Evolutionary conservation across 2,329 filamentous ascomycete genomes (phyloP).

Genomic region (Neoarthrinium moseri): DNA sequence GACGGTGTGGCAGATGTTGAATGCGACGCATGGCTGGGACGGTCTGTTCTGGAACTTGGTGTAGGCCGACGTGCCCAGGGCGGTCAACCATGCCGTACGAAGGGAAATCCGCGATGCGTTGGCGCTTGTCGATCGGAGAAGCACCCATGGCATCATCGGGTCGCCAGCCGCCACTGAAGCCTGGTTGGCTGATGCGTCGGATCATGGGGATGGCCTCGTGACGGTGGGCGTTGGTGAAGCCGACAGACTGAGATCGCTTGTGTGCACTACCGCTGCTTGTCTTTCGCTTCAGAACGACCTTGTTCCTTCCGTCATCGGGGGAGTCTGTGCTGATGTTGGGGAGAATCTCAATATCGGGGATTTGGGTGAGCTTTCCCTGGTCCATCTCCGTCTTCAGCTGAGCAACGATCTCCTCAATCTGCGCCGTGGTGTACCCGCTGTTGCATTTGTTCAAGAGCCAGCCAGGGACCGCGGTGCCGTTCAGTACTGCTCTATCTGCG

Average conservation of each 20-base stretch:
- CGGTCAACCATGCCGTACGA: slow-evolving; percentile 18
- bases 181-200: slow-evolving; percentile 26
- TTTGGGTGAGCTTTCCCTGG: slow-evolving; percentile 37
- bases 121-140: slow-evolving; percentile 27
- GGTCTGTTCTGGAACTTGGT: slow-evolving; percentile 13
- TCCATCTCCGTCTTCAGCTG: slow-evolving; percentile 45
- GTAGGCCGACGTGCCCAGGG: slow-evolving; percentile 8
- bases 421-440: slow-evolving; percentile 44
- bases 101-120: slow-evolving; percentile 20
- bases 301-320: slow-evolving; percentile 24
- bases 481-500: slow-evolving; percentile 27
- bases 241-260: slow-evolving; percentile 35
- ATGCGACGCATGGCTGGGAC: slow-evolving; percentile 21
- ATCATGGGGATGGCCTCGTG: slow-evolving; percentile 20
- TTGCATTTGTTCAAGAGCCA: slow-evolving; percentile 49
- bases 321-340: slow-evolving; percentile 48
- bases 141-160: slow-evolving; percentile 14
- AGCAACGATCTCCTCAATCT: slow-evolving; percentile 46
- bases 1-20: slow-evolving; percentile 26
- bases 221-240: slow-evolving; percentile 14
- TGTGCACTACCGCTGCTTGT: slow-evolving; percentile 18
- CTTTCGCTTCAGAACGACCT: slow-evolving; percentile 24
- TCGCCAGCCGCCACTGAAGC: slow-evolving; percentile 12
- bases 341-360: slow-evolving; percentile 60
- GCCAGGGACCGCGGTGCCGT: slow-evolving; percentile 41